Percentiles rank a stretch among this genome's conserved stretches.
phyloP scores from a whole-genome alignment of 805 yeast genomes.

The Nakazawaea anatomiae region DNA sequence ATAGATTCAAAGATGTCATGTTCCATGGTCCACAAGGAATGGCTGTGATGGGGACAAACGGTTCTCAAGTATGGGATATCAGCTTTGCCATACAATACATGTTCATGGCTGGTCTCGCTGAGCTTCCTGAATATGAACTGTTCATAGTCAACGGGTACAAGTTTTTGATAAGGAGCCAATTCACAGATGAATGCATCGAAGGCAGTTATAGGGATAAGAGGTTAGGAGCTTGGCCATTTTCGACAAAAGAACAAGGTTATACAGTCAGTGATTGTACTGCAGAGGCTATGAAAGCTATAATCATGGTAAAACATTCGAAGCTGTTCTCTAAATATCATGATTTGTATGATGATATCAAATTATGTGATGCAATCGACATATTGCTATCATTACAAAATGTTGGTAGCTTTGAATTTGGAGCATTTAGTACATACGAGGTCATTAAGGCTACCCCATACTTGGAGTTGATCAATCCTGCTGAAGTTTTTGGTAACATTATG shows the following conservation, averaged over 20 bases:
- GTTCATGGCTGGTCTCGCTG: slow-evolving; percentile 74
- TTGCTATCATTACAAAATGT: slow-evolving; percentile 71
- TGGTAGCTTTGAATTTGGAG: slow-evolving; percentile 77
- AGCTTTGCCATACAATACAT: slow-evolving; percentile 86
- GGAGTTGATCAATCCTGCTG: slow-evolving; percentile 89
- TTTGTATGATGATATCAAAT: slow-evolving; percentile 41
- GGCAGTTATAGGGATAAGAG: slow-evolving; percentile 82
- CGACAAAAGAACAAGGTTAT: slow-evolving; percentile 93
- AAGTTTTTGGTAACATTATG: slow-evolving; percentile 97
- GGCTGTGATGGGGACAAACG: slow-evolving; percentile 95
- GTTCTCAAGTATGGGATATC: slow-evolving; percentile 95
- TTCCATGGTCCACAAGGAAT: slow-evolving; percentile 89
- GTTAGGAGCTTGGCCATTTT: slow-evolving; percentile 92
- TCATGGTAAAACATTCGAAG: slow-evolving; percentile 77
- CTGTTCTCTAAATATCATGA: slow-evolving; percentile 34
- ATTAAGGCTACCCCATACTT: slow-evolving; percentile 75
- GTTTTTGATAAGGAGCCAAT: slow-evolving; percentile 79
- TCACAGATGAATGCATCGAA: slow-evolving; percentile 67
- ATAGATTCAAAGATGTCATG: slow-evolving; percentile 66
- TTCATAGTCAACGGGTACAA: slow-evolving; percentile 60
- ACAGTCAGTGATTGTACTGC: slow-evolving; percentile 97
- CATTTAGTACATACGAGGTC: slow-evolving; percentile 86
- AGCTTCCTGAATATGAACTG: slow-evolving; percentile 56
- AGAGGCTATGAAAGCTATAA: slow-evolving; percentile 87
- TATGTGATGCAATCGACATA: slow-evolving; percentile 71